phyloP scores from a whole-genome alignment of 352 stramenopile genomes.

The Elongisporangium undulatum region DNA sequence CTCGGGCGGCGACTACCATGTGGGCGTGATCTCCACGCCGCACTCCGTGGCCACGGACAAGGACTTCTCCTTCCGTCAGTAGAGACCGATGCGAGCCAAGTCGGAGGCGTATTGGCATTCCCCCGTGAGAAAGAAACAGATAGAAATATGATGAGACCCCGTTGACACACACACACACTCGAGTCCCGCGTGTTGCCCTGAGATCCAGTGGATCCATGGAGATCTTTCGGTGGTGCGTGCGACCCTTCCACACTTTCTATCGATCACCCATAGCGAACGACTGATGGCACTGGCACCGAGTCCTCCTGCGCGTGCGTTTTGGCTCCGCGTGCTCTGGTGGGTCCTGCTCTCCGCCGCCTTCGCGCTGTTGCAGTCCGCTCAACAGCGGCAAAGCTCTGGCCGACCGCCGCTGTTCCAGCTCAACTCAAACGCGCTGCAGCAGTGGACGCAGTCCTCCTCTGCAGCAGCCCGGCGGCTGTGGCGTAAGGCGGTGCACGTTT shows the following conservation, averaged over 20 bases:
- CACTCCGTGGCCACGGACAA: slow-evolving; percentile 67
- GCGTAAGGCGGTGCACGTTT: neutral
- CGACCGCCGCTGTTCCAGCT: neutral
- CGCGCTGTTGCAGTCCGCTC: neutral
- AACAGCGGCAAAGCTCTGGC: neutral
- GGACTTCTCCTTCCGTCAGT: slow-evolving; percentile 79
- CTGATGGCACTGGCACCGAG: too few relatives aligned
- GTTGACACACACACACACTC: neutral
- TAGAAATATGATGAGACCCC: slow-evolving; percentile 3
- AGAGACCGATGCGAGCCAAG: slow-evolving; percentile 13
- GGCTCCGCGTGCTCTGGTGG: neutral
- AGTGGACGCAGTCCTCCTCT: neutral
- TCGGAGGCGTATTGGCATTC: neutral
- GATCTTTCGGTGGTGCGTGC: neutral
- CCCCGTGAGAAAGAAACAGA: neutral
- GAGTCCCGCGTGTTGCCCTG: too few relatives aligned
- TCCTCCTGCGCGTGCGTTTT: too few relatives aligned
- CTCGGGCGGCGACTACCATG: slow-evolving; percentile 85
- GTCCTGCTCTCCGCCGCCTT: neutral
- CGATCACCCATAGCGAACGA: too few relatives aligned
- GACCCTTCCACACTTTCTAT: neutral
- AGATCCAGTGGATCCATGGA: too few relatives aligned
- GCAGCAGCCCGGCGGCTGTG: neutral
- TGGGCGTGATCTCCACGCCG: slow-evolving; percentile 73
- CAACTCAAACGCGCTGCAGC: neutral